Evolutionary conservation across 2,329 filamentous ascomycete species (phyloP), one percentile per base, ranked within the genome.

Genomic region (Pseudogymnoascus sp.): DNA sequence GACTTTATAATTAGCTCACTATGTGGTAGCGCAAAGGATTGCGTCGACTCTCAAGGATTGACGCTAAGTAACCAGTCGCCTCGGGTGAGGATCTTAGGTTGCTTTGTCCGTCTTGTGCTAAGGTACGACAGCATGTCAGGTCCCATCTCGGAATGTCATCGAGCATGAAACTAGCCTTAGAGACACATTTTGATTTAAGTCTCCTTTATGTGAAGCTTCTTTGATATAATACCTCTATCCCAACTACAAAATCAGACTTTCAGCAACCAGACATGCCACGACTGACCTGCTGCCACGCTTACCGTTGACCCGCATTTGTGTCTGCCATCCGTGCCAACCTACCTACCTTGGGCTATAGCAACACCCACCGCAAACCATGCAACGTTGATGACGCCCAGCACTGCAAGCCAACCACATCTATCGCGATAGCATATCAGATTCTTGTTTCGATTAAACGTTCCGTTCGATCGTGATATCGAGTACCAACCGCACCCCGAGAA

Each of bases 291-390:
- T 33, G n/a, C 6, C 47, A 54, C 47, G 47, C 28, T 54, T 54
- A 54, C 47, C 28, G 28, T 54, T 54, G 47, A 54, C 47, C 35
- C 57, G 57, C 57, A 58, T 58, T 58, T 37, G 57, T 18, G 57
- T 58, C 57, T 58, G 57, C 57, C 57, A 58, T 38, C 57, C 57
- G 38, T 58, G 57, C 57, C 57, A 25, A 58, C 57, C 57, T 58
- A 58, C 57, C 57, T 58, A 25, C 57, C 33, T 39, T 38, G 33
- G 35, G 37, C 35, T 5, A 58, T 28, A 58, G 33, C 33, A 39
- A 58, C 57, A 58, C 20, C 57, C 37, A 35, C 47, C 28, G 33
- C 47, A 12, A 54, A 54, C 37, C 57, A 58, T 58, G 57, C 57
- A 38, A 37, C 57, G 25, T 58, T 58, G 57, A 38, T 39, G 35